Base-by-base conservation (phyloP, 768 basidiomycete genomes). In the Leccinum subgranulosum region DNA sequence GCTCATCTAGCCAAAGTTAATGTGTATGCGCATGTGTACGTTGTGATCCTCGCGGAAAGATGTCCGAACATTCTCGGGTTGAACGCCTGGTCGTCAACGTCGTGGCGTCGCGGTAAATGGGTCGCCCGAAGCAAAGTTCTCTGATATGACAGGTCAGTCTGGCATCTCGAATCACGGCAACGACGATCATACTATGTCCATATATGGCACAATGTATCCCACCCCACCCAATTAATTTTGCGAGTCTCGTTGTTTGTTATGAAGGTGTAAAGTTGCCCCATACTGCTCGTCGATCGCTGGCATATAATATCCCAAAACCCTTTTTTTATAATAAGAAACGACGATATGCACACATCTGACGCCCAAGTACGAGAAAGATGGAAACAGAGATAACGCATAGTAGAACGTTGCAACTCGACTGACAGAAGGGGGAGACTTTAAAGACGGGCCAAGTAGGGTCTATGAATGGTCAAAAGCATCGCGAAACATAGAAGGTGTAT, bases 181-280 rank as follows among this genome's bases (percentile, higher is more conserved):
- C 59, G 63, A 65, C 63, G 63, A 65, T 64, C 63, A 27, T 47
- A 31, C 48, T 55, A 48, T 55, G 34, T 6, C 63, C 23, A 51
- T 36, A 53, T 54, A 21, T 25, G 15, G 58, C 6, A 29, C 23
- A 15, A 17, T 51, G 33, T 62, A 54, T 60, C 46, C 4, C n/a
- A 25, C 27, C 47, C 14, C n/a, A 43, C 11, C 41, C 41, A 43
- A 43, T 43, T 43, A 43, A 43, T 43, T 19, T 43, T 43, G 19
- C 10, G 19, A 43, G 19, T 43, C 19, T 41, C 14, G 15, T 43
- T 17, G 41, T 43, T 43, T 41, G 41, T 19, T 19, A 9, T 41
- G 39, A 41, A 17, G 17, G 39, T 39, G 36, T n/a, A 6, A 8
- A 14, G 21, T 10, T 19, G 19, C 50, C 2, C 15, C 33, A 4